Base-by-base conservation (phyloP, 352 stramenopile species). In the Phytophthora hibernalis region DNA sequence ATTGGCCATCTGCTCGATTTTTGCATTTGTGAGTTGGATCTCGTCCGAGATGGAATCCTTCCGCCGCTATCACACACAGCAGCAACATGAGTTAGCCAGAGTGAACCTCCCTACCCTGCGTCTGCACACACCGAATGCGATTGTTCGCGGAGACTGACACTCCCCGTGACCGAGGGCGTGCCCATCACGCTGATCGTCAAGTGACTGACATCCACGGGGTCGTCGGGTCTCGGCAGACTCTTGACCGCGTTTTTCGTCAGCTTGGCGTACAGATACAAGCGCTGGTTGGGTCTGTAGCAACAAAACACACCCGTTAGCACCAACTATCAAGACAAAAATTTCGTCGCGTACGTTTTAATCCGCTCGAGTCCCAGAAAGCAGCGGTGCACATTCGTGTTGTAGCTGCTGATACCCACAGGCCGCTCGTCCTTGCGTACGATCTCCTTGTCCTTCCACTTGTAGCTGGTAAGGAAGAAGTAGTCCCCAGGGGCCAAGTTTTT, bases 401-500 rank as follows among this genome's bases (percentile, higher is more conserved):
- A 95, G 79, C 84, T 92, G 63, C 82, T 89, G 59, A 91, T 75
- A 1, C 85, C 85, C 13, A 92, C 80, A 1, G 87, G 87, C 18
- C 83, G 83, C 49, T 95, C 86, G 58, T 92, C 83, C 38, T 81
- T 89, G 64, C 89, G 81, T 51, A 93, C 84, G 31, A 96, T 82
- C 63, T 96, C 88, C 65, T 92, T 92, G 70, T 96, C 88, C 54
- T 92, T 92, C 79, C 83, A 95, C 64, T 87, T 85, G 77, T 90
- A 92, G 62, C 86, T 95, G 24, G 85, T 91, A 12, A 96, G 74
- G 64, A 96, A 96, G 64, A 95, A 96, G 52, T 94, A 94, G 61
- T 96, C 88, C 0, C 88, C 88, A 0, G 87, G 81, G 1, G 82
- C 75, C 31, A 96, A 48, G 37, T 84, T 92, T 9, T 89, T 79